Base-by-base conservation (phyloP, 2,329 filamentous ascomycete genomes). In the Ambrosiella beaveri region DNA sequence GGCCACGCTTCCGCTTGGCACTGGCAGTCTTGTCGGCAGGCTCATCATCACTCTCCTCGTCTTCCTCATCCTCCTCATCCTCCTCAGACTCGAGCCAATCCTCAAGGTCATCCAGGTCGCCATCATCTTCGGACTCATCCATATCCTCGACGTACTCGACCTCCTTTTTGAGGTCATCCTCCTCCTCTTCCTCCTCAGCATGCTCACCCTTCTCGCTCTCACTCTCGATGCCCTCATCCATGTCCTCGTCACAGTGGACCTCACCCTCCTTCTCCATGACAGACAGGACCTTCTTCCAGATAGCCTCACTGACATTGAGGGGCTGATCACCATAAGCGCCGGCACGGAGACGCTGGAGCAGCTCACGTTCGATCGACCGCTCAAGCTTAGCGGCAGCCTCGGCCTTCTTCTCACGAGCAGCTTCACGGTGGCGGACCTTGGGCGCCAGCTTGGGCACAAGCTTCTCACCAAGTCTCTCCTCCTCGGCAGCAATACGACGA, bases 281-380 rank as follows among this genome's bases (percentile, higher is more conserved):
- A 62, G 84, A 82, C 64, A 98, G 81, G 7, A 98, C 93, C 78
- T 90, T 95, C 79, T 94, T 94, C 93, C 93, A 98, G 62, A 98
- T 88, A 12, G 80, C 78, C 69, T 96, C 89, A 70, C 94, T 93
- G 56, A 95, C 90, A 68, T 98, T 98, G 63, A 98, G 76, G 47
- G 93, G 93, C 68, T 88, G 82, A 65, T 97, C 90, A 57, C 93
- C 93, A 70, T 98, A 97, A 2, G 90, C 90, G 51, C 93, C 93
- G 67, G 88, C 90, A 63, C 90, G 79, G 70, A 98, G 73, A 64
- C 93, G 78, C 71, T 97, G 88, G 64, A 98, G 85, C 64, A 98
- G 76, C 72, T 97, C 91, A 58, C 93, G 78, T 77, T 98, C 93
- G 70, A 98, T 97, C 7, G 89, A 89, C 63, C 88, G 78, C 76